These are phyloP conservation scores for Fusarium metavorans DNA, from an alignment of 2,329 filamentous ascomycete species.

Conservation along the genomic window DNA sequence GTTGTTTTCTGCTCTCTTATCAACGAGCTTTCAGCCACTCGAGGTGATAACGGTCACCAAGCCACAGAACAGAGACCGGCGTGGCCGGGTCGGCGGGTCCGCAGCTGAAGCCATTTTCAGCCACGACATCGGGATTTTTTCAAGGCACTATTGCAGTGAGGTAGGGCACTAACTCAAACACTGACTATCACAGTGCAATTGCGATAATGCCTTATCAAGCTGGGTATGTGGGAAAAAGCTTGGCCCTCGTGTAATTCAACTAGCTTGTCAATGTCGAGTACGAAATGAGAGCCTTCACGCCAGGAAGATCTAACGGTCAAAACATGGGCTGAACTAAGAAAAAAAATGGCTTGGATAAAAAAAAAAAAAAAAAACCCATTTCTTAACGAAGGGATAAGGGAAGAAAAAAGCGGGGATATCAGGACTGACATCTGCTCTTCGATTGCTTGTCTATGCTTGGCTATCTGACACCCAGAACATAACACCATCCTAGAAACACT, in stretches of 20 bases:
- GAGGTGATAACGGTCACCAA: background rate
- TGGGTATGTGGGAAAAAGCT: background rate
- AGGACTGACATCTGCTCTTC: background rate
- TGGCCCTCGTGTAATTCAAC: background rate
- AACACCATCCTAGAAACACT: background rate
- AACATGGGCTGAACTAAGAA: background rate
- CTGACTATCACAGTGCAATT: rapidly evolving
- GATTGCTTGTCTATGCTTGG: background rate
- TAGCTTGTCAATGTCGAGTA: background rate
- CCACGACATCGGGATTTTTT: background rate
- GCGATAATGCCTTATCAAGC: background rate
- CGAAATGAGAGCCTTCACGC: background rate
- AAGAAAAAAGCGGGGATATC: background rate
- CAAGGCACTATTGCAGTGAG: too few relatives aligned
- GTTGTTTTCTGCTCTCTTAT: background rate
- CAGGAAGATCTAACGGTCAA: background rate
- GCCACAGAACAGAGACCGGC: background rate
- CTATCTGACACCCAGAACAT: background rate
- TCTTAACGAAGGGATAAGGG: background rate
- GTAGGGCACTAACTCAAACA: background rate
- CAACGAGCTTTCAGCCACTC: background rate
- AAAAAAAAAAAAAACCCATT: background rate
- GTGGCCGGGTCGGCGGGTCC: background rate
- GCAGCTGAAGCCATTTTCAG: background rate
- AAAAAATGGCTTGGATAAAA: background rate